A percentile compares a stretch with the other conserved stretches of the same genome.
These are phyloP conservation scores for Penstemon eatonii DNA, from an alignment of 257 asterid genomes.

Conservation along the genomic window DNA sequence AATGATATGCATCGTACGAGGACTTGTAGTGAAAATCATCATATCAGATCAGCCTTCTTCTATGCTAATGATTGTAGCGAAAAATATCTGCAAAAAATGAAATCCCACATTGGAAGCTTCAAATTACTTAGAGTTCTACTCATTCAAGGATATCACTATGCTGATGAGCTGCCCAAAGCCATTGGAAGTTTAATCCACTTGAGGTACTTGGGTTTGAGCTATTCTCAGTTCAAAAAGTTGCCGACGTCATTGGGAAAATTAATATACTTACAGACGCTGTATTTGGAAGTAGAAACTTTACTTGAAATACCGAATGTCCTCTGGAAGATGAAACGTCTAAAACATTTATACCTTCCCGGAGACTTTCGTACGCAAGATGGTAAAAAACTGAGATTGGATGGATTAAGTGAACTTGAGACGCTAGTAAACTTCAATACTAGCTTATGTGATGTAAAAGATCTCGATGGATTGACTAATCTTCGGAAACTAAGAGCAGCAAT, in stretches of 20 bases:
- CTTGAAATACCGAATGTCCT: conserved; percentile 40
- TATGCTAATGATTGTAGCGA: conserved; percentile 35
- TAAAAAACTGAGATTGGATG: conserved; percentile 30
- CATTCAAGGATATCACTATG: conserved; percentile 32
- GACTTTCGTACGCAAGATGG: conserved; percentile 31
- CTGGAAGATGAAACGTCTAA: conserved; percentile 34
- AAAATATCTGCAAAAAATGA: conserved; percentile 21
- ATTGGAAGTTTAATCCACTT: conserved; percentile 35
- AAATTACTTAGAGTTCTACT: conserved; percentile 34
- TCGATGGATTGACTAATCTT: conserved; percentile 36
- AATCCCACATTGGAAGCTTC: conserved; percentile 8
- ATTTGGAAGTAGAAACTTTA: conserved; percentile 32
- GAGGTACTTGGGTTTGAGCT: conserved; percentile 41
- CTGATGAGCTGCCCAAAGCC: conserved; percentile 23
- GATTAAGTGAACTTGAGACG: conserved; percentile 37
- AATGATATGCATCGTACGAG: background rate
- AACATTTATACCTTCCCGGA: conserved; percentile 44
- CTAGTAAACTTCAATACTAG: conserved; percentile 45
- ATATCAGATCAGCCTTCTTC: conserved; percentile 40
- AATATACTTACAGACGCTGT: conserved; percentile 34
- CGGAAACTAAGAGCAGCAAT: conserved; percentile 39
- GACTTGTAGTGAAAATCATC: conserved; percentile 19
- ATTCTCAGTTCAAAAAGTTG: conserved; percentile 36
- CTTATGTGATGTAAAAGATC: conserved; percentile 45
- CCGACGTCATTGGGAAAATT: conserved; percentile 41